phyloP scores from a whole-genome alignment of 2,329 filamentous ascomycete genomes.

The Beauveria rudraprayagi region DNA sequence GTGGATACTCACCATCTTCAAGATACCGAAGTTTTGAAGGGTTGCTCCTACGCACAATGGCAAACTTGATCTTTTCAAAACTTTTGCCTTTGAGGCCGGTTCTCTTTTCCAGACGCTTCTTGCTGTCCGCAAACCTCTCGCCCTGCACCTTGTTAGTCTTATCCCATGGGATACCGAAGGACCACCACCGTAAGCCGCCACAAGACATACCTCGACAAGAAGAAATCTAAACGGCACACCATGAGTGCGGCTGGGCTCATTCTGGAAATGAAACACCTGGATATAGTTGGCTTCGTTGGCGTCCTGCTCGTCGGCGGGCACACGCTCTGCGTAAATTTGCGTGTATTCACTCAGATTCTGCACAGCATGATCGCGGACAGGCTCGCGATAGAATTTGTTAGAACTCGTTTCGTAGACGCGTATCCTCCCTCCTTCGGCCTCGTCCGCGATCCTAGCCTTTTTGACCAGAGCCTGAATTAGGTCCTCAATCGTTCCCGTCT shows the following conservation, averaged over 20 bases:
- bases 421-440: conserved; percentile 59
- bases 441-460: conserved; percentile 71
- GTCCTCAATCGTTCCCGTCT: conserved; percentile 74
- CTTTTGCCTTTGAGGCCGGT: conserved; percentile 96
- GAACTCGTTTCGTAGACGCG: conserved; percentile 76
- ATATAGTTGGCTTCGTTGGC: conserved; percentile 53
- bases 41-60: conserved; percentile 61
- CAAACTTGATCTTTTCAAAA: conserved; percentile 98
- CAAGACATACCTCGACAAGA: conserved; percentile 60
- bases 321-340: conserved; percentile 69
- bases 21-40: conserved; percentile 78
- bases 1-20: conserved; percentile 65
- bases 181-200: conserved; percentile 9
- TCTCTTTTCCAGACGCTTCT: conserved; percentile 85
- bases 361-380: conserved; percentile 64
- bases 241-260: conserved; percentile 74
- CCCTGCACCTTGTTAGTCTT: conserved; percentile 39
- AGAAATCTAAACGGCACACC: conserved; percentile 88
- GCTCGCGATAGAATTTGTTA: conserved; percentile 76
- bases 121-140: conserved; percentile 84
- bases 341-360: conserved; percentile 80
- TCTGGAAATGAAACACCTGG: conserved; percentile 86
- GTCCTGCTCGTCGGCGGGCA: conserved; percentile 65
- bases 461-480: conserved; percentile 68
- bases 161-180: not conserved